Conservation (phyloP, 768 basidiomycete genomes). For the Lepiota subincarnata region DNA sequence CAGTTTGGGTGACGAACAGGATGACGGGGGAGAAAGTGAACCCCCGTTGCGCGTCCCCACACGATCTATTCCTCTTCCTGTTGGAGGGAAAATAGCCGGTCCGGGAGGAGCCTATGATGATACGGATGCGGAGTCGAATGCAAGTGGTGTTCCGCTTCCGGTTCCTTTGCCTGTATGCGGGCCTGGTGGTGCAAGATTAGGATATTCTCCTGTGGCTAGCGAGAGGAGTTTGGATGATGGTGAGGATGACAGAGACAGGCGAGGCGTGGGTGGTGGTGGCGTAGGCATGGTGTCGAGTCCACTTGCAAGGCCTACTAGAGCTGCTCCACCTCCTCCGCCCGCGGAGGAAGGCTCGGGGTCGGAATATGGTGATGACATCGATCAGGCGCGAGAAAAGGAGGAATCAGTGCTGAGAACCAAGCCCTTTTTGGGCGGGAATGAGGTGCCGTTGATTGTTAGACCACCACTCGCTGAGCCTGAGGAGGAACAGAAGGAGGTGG, state of each 20-base stretch:
- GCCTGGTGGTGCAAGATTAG: too few species aligned
- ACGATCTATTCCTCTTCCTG: neutral
- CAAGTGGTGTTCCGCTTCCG: constrained; percentile 9
- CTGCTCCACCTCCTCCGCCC: neutral
- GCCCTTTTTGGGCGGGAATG: neutral
- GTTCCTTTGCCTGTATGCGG: neutral
- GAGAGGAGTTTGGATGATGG: neutral
- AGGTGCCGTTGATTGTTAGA: constrained; percentile 1
- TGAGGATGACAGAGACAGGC: constrained; percentile 9
- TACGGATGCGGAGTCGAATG: constrained; percentile 4
- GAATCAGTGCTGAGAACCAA: neutral
- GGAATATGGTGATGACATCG: constrained; percentile 30
- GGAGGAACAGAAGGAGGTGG: neutral
- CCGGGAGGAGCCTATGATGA: neutral
- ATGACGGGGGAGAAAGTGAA: constrained; percentile 24
- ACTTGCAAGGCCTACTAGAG: too few species aligned
- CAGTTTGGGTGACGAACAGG: constrained; percentile 17
- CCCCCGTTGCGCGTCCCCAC: constrained; percentile 22
- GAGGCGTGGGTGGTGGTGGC: constrained; percentile 13
- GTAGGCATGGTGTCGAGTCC: too few species aligned
- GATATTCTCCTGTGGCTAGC: too few species aligned
- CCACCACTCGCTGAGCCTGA: neutral
- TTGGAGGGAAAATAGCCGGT: neutral
- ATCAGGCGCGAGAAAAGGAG: constrained; percentile 9
- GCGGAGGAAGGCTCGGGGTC: constrained; percentile 22